Evolutionary conservation across 2,329 filamentous ascomycete genomes (phyloP).

Genomic region (Leptographium wingfieldii): DNA sequence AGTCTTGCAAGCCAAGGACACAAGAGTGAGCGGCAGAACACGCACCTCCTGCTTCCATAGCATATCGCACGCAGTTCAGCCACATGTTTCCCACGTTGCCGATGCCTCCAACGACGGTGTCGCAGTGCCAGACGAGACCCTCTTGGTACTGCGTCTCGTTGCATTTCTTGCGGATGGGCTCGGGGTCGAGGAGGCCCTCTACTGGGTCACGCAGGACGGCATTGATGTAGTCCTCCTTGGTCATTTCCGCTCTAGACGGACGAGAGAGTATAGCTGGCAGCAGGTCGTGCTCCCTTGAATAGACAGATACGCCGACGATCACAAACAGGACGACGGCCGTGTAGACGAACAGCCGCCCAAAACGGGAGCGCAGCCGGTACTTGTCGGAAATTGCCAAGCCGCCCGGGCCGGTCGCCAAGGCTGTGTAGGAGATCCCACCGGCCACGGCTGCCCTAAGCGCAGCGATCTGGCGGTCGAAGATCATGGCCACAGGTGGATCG

Average conservation of each 20-base stretch:
- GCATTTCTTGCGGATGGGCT: constrained; percentile 15
- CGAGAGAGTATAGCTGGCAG: not conserved
- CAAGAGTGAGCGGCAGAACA: not conserved
- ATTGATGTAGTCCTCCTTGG: constrained; percentile 10
- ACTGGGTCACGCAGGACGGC: constrained; percentile 11
- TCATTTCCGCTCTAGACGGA: not conserved
- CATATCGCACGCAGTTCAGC: constrained; percentile 24
- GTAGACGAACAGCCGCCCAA: not conserved
- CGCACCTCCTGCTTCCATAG: constrained; percentile 18
- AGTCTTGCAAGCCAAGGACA: not conserved
- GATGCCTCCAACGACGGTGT: constrained; percentile 22
- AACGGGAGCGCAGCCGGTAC: constrained; percentile 1
- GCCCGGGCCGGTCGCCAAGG: not conserved
- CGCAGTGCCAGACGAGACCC: constrained; percentile 24
- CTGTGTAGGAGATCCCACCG: not conserved
- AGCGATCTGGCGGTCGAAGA: not conserved
- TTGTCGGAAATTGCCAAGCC: not conserved
- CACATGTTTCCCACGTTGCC: constrained; percentile 23
- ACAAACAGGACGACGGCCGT: not conserved
- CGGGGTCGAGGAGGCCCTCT: constrained; percentile 11
- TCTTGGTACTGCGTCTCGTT: constrained; percentile 18
- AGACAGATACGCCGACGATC: not conserved
- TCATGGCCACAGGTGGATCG: not conserved
- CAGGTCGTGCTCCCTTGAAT: not conserved
- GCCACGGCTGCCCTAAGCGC: not conserved